phyloP scores from a whole-genome alignment of 2,329 filamentous ascomycete genomes.

The Fonsecaea pedrosoi region DNA sequence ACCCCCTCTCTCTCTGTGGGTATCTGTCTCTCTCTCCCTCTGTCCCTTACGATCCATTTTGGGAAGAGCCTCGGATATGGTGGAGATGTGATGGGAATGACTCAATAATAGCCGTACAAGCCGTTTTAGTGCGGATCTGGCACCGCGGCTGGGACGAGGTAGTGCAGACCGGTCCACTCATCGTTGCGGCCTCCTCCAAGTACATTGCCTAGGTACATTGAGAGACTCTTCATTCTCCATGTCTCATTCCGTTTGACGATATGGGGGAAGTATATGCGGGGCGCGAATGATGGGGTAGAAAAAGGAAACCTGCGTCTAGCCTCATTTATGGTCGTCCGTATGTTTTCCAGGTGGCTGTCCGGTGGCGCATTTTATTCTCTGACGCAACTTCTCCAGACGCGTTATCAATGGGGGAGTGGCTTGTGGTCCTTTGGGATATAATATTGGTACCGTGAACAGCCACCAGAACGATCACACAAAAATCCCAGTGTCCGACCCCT shows the following conservation, averaged over 20 bases:
- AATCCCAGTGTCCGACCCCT: too few species aligned
- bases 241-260: too few species aligned
- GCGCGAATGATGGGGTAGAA: background rate
- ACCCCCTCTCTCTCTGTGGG: background rate
- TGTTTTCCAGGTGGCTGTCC: too few species aligned
- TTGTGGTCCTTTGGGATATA: too few species aligned
- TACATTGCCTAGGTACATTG: background rate
- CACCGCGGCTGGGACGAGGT: background rate
- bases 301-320: background rate
- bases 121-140: background rate
- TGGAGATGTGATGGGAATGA: background rate
- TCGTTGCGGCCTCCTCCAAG: background rate
- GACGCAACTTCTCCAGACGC: background rate
- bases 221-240: background rate
- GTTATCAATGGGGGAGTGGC: background rate
- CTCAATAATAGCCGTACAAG: conserved; percentile 11
- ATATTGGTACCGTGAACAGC: too few species aligned
- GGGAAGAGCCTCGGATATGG: conserved; percentile 16
- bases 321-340: background rate
- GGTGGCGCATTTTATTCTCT: too few species aligned
- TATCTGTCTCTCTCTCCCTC: too few species aligned
- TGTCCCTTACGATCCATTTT: background rate
- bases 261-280: background rate
- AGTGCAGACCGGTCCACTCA: background rate
- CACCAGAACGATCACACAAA: too few species aligned